A percentile compares a stretch with the other conserved stretches of the same genome.
Evolutionary conservation across 2,329 filamentous ascomycete species (phyloP).

Genomic region (Neonectria neomacrospora): DNA sequence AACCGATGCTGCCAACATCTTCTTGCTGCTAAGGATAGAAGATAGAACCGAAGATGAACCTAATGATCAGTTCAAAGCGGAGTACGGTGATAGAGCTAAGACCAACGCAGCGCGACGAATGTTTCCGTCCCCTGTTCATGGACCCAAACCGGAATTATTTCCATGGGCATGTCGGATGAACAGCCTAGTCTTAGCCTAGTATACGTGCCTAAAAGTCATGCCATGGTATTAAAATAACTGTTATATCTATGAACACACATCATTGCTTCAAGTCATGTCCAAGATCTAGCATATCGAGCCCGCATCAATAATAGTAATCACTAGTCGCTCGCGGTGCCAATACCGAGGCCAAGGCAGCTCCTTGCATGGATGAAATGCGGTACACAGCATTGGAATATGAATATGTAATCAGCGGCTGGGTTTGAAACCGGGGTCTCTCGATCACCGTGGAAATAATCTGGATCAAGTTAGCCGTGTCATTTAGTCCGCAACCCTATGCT

Average conservation of each 20-base stretch:
- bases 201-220: not conserved
- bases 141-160: not conserved
- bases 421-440: not conserved
- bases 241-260: not conserved
- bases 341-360: not conserved
- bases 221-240: not conserved
- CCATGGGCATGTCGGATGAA: not conserved
- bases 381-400: not conserved
- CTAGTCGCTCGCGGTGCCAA: not conserved
- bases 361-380: not conserved
- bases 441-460: not conserved
- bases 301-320: not conserved
- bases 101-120: not conserved
- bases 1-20: not conserved
- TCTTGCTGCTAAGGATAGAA: not conserved
- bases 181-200: not conserved
- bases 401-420: no score
- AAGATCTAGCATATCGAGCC: not conserved
- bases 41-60: not conserved
- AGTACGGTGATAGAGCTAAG: not conserved
- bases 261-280: not conserved
- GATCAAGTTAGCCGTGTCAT: not conserved
- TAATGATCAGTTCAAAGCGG: not conserved
- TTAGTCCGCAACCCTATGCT: not conserved
- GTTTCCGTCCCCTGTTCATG: not conserved